A percentile compares a stretch with the other conserved stretches of the same genome.
Evolutionary conservation across 495 filamentous ascomycete species (phyloP).

Genomic region (Rusavskia elegans): DNA sequence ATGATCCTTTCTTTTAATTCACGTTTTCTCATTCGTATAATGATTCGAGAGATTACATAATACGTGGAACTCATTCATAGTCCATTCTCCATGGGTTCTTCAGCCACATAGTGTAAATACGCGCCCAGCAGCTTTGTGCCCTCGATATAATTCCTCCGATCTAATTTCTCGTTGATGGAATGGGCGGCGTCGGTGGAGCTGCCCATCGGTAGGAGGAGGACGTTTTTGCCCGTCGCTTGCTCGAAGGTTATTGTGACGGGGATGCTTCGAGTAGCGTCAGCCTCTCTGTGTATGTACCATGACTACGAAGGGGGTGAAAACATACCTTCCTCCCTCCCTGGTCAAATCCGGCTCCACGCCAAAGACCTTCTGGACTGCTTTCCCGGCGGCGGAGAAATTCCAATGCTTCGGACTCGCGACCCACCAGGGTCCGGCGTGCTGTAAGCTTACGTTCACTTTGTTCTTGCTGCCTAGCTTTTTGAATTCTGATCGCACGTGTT

Average conservation of each 20-base stretch:
- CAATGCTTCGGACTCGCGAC: slow-evolving; percentile 91
- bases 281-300: no score
- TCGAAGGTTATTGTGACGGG: slow-evolving; percentile 95
- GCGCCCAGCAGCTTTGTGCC: slow-evolving; percentile 92
- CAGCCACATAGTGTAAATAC: slow-evolving; percentile 92
- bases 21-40: no score
- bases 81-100: slow-evolving; percentile 47
- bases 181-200: slow-evolving; percentile 93
- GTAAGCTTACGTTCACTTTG: slow-evolving; percentile 57
- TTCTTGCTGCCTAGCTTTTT: slow-evolving; percentile 82
- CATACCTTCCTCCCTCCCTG: slow-evolving; percentile 78
- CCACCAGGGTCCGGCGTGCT: slow-evolving; percentile 97
- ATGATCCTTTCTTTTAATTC: no score
- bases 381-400: slow-evolving; percentile 89
- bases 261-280: slow-evolving; percentile 38
- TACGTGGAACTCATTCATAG: no score
- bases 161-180: slow-evolving; percentile 95
- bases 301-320: not conserved
- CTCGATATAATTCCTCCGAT: slow-evolving; percentile 93
- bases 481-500: slow-evolving; percentile 64
- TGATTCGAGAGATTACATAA: no score
- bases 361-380: slow-evolving; percentile 86
- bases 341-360: slow-evolving; percentile 89
- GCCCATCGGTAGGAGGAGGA: slow-evolving; percentile 89
- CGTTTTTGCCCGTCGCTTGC: slow-evolving; percentile 96